These are phyloP conservation scores for Lactuca sativa DNA, from an alignment of 129 eudicot genomes.

Conservation along the genomic window DNA sequence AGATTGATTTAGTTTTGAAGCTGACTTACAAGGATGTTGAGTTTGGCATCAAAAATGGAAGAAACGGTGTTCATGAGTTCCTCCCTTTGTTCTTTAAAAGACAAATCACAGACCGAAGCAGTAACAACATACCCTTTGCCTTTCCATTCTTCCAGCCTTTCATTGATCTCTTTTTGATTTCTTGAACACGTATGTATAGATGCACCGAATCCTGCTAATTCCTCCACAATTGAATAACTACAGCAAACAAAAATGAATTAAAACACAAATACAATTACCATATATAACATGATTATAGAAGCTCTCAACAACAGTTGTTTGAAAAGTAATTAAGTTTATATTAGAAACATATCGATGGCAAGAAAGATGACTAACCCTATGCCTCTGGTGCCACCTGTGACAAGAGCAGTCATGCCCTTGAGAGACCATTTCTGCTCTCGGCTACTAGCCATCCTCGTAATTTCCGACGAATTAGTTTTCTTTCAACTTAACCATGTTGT, in stretches of 20 bases:
- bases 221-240: slow-evolving; percentile 75
- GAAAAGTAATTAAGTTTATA: background rate
- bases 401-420: slow-evolving; percentile 47
- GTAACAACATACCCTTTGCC: slow-evolving; percentile 58
- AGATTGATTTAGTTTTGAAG: background rate
- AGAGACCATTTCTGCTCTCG: slow-evolving; percentile 45
- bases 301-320: background rate
- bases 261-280: background rate
- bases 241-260: background rate
- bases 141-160: slow-evolving; percentile 66
- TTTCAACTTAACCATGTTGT: background rate
- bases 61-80: slow-evolving; percentile 57
- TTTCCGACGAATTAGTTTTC: background rate
- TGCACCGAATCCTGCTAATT: slow-evolving; percentile 76
- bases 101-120: slow-evolving; percentile 56
- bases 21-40: slow-evolving; percentile 56
- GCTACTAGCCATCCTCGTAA: slow-evolving; percentile 18
- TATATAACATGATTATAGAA: background rate
- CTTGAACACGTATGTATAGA: slow-evolving; percentile 60
- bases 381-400: slow-evolving; percentile 58
- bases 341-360: too few species aligned
- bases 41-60: slow-evolving; percentile 49
- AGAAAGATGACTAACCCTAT: slow-evolving; percentile 38
- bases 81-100: slow-evolving; percentile 45
- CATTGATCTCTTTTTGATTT: slow-evolving; percentile 46